Evolutionary conservation across 2,329 filamentous ascomycete genomes (phyloP).

Genomic region (Clarireedia paspali): DNA sequence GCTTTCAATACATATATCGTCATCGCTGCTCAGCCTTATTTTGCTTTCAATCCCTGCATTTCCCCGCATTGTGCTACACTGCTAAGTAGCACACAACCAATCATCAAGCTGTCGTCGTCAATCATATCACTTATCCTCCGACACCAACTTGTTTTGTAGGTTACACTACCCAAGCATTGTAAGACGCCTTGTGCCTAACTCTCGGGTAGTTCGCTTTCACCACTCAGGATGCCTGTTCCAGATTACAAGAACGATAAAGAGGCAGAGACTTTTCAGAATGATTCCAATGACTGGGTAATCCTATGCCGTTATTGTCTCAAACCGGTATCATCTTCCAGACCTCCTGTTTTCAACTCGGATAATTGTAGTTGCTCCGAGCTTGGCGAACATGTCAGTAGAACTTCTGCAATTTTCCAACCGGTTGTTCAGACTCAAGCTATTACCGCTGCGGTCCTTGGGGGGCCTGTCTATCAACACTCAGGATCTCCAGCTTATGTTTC

Average conservation of each 20-base stretch:
- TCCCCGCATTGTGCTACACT: background rate
- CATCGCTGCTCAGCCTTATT: background rate
- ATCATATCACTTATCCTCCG: conserved; percentile 14
- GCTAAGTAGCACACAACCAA: background rate
- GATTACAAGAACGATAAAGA: conserved; percentile 10
- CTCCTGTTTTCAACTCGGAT: conserved; percentile 20
- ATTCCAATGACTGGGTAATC: conserved; percentile 14
- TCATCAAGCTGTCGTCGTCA: conserved; percentile 16
- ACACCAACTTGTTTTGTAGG: conserved; percentile 12
- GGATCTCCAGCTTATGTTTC: background rate
- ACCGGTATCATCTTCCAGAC: conserved; percentile 18
- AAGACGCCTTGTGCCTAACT: conserved; percentile 4
- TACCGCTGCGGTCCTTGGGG: conserved; percentile 10
- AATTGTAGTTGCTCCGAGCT: conserved; percentile 23
- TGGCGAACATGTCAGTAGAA: conserved; percentile 5
- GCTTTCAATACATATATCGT: background rate
- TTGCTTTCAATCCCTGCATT: background rate
- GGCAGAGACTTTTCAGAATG: conserved; percentile 10
- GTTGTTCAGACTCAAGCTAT: background rate
- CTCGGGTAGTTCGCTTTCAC: conserved; percentile 5
- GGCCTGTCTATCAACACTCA: conserved; percentile 4
- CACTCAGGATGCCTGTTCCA: conserved; percentile 5
- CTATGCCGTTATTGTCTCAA: conserved; percentile 19
- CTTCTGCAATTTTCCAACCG: background rate
- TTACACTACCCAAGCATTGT: background rate